These are phyloP conservation scores for Lasiosphaeris hirsuta DNA, from an alignment of 495 filamentous ascomycete genomes.

Conservation along the genomic window DNA sequence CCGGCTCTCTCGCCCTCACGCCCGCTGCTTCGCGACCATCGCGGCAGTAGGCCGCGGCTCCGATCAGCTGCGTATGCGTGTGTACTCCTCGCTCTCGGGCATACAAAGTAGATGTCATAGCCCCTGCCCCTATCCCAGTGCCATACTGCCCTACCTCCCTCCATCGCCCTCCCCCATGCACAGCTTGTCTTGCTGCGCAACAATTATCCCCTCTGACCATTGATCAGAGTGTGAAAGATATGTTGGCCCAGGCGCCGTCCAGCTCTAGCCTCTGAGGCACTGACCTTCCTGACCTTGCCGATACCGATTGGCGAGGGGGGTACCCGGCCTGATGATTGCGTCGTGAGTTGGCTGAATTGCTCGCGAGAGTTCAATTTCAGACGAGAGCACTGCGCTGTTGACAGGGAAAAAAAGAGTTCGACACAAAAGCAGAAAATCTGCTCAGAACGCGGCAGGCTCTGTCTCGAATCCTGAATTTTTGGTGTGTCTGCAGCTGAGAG, in stretches of 20 bases:
- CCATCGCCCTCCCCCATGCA: background rate
- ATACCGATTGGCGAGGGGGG: background rate
- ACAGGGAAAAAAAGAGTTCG: background rate
- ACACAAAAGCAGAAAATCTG: too few species aligned
- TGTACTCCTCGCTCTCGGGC: too few species aligned
- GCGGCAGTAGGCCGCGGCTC: too few species aligned
- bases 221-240: background rate
- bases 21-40: too few species aligned
- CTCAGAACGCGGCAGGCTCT: too few species aligned
- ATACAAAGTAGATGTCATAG: background rate
- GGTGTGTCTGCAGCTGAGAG: background rate
- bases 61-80: too few species aligned
- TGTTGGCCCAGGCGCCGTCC: slow-evolving; percentile 7
- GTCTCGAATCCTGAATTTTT: too few species aligned
- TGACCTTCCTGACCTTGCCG: background rate
- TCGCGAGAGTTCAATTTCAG: background rate
- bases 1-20: too few species aligned
- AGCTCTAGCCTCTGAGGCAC: slow-evolving; percentile 5
- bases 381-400: background rate
- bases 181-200: slow-evolving; percentile 9
- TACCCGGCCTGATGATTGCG: background rate
- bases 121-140: background rate
- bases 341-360: too few species aligned
- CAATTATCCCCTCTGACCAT: slow-evolving; percentile 2
- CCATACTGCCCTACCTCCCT: background rate